Percentiles rank a stretch among this genome's conserved stretches.
These are phyloP conservation scores for Furcasterigmium sp. DNA, from an alignment of 2,329 filamentous ascomycete species.

Conservation along the genomic window DNA sequence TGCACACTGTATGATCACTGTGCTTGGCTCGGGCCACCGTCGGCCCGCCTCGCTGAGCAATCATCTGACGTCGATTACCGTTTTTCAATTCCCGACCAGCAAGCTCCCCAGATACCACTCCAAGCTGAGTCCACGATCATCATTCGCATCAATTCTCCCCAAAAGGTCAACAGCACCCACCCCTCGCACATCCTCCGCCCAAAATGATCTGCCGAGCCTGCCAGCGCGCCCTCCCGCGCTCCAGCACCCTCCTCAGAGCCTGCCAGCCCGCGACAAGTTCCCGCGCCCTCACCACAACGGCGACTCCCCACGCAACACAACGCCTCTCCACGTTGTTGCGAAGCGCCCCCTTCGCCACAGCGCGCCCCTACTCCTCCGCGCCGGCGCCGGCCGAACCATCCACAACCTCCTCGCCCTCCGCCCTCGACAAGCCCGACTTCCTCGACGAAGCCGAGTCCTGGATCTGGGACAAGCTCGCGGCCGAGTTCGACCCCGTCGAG, in stretches of 20 bases:
- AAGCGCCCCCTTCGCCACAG: neutral
- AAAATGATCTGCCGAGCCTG: conserved; percentile 12
- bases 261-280: neutral
- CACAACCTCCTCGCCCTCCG: conserved; percentile 7
- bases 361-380: neutral
- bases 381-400: neutral
- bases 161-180: neutral
- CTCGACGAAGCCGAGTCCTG: conserved; percentile 51
- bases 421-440: conserved; percentile 39
- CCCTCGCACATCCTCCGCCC: neutral
- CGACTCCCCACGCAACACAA: neutral
- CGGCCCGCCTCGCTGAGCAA: no score
- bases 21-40: neutral
- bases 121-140: neutral
- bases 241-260: conserved; percentile 3
- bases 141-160: neutral
- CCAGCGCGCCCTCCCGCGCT: conserved; percentile 10
- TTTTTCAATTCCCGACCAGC: neutral
- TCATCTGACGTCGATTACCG: neutral
- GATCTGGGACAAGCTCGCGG: conserved; percentile 50
- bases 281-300: neutral
- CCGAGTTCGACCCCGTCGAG: conserved; percentile 44
- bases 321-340: neutral
- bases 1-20: no score
- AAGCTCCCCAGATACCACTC: neutral